Evolutionary conservation across 192 early-diverging fungal genomes (phyloP).

Genomic region (Obelidium mucronatum): DNA sequence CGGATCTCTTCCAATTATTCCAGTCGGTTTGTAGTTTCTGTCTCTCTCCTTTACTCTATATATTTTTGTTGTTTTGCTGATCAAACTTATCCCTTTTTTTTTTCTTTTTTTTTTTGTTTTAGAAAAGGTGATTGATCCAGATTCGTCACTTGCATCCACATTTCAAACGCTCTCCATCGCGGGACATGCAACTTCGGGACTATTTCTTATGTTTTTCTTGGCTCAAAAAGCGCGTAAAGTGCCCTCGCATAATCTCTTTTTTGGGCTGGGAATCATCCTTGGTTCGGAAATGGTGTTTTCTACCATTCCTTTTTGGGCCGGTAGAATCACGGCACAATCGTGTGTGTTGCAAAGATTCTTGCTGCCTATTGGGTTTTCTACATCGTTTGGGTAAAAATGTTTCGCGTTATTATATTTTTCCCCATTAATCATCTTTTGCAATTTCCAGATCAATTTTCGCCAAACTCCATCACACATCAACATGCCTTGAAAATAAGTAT

Average conservation of each 20-base stretch:
- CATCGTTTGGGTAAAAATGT: background rate
- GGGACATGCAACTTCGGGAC: background rate
- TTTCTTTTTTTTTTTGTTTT: no score
- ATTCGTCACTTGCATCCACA: background rate
- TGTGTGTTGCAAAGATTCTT: slow-evolving; percentile 1
- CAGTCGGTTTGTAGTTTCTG: no score
- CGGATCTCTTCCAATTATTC: slow-evolving; percentile 10
- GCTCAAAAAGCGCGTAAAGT: background rate
- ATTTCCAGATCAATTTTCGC: background rate
- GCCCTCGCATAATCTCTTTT: background rate
- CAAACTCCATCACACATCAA: background rate
- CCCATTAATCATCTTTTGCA: background rate
- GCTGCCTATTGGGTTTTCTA: background rate
- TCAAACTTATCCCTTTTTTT: no score
- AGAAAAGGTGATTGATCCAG: background rate
- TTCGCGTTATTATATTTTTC: background rate
- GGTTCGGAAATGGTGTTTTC: background rate
- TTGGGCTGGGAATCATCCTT: background rate
- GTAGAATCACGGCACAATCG: background rate
- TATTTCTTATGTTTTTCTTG: background rate
- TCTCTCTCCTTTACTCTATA: no score
- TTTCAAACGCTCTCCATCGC: background rate
- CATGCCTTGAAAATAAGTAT: slow-evolving; percentile 8
- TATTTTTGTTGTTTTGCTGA: no score
- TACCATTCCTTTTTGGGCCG: slow-evolving; percentile 1